Percentiles rank a stretch among this genome's conserved stretches.
Conservation (phyloP, 1,139 yeast species). For the Wickerhamomyces sp. region DNA sequence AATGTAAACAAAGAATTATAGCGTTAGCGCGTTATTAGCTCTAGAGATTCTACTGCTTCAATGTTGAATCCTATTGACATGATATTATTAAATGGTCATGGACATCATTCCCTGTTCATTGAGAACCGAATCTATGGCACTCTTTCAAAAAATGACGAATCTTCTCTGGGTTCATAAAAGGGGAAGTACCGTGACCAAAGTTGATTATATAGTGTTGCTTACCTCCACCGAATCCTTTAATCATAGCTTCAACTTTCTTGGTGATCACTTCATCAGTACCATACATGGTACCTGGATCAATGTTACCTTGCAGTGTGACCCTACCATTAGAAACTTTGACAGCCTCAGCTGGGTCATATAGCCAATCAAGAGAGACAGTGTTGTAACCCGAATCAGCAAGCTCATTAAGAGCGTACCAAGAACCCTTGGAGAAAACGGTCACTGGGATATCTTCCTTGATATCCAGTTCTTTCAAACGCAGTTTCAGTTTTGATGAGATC, state of each 20-base stretch:
- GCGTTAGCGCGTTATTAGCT: too few relatives aligned
- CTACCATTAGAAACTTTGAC: conserved; percentile 72
- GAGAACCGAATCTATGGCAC: conserved; percentile 73
- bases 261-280: conserved; percentile 82
- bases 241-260: conserved; percentile 80
- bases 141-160: conserved; percentile 79
- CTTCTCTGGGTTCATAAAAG: conserved; percentile 91
- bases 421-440: conserved; percentile 91
- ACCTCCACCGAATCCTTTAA: conserved; percentile 86
- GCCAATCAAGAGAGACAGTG: conserved; percentile 89
- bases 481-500: conserved; percentile 66
- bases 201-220: conserved; percentile 86
- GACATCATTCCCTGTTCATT: too few relatives aligned
- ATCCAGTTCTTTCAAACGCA: conserved; percentile 66
- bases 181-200: conserved; percentile 97
- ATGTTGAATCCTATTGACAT: too few relatives aligned
- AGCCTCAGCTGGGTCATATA: conserved; percentile 81
- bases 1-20: conserved; percentile 7
- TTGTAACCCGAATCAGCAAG: conserved; percentile 83
- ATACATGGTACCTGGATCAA: conserved; percentile 93
- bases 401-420: conserved; percentile 94
- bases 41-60: too few relatives aligned
- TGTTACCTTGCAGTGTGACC: conserved; percentile 87
- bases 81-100: too few relatives aligned
- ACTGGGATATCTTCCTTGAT: conserved; percentile 71